phyloP scores from a whole-genome alignment of 768 basidiomycete genomes.

The Boletus subcaerulescens region DNA sequence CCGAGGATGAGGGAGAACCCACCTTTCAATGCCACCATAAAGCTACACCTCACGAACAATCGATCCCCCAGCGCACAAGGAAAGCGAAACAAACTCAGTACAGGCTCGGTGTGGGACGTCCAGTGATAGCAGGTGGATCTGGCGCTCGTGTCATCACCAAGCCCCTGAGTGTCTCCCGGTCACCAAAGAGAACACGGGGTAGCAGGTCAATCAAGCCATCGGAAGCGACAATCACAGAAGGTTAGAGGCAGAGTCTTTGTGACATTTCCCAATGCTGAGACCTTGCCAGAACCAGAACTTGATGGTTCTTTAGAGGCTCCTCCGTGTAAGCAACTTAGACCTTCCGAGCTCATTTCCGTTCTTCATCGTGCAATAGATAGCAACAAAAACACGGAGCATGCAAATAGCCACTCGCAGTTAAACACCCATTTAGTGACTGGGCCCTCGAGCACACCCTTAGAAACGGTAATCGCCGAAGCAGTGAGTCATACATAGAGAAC shows the following conservation, averaged over 20 bases:
- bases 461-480: conserved; percentile 27
- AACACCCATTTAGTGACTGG: background rate
- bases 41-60: conserved; percentile 13
- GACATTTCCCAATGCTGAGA: conserved; percentile 9
- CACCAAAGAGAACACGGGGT: conserved; percentile 44
- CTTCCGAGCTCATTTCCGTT: background rate
- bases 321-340: conserved; percentile 13
- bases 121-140: conserved; percentile 59
- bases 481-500: conserved; percentile 18
- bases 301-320: conserved; percentile 9
- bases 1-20: conserved; percentile 43
- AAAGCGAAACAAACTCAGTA: conserved; percentile 74
- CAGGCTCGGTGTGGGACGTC: conserved; percentile 69
- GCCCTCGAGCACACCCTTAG: conserved; percentile 10
- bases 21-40: conserved; percentile 20
- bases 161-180: conserved; percentile 48
- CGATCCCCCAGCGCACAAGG: conserved; percentile 43
- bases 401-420: conserved; percentile 3
- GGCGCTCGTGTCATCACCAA: conserved; percentile 67
- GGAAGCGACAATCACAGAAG: conserved; percentile 59
- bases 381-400: background rate
- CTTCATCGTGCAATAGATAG: conserved; percentile 1
- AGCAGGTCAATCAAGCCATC: conserved; percentile 48
- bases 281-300: conserved; percentile 24
- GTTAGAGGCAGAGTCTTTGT: conserved; percentile 25